Base-by-base conservation (phyloP, 2,329 filamentous ascomycete species). In the Blastomyces gilchristii region DNA sequence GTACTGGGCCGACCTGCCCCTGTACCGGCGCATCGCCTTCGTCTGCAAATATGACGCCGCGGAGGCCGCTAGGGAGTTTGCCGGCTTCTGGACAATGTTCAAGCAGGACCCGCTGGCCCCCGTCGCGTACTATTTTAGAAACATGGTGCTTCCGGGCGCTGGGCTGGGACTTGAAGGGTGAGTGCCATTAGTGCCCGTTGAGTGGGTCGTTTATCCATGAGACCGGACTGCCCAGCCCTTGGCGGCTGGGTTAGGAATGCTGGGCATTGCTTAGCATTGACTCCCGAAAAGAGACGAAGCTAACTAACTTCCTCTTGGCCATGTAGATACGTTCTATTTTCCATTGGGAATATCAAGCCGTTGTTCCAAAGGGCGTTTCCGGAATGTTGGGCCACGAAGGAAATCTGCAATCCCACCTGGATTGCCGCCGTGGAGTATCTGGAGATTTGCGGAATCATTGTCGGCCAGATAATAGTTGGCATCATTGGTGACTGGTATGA, bases 361-460 rank as follows among this genome's bases (percentile, higher is more conserved):
- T 82, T 97, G 12, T 93, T 96, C 72, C 77, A 85, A 65, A 82
- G 84, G 43, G 85, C 86, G 6, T 97, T 93, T 83, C 84, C 86
- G 0, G 69, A 78, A 3, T 97, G 93, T 80, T 97, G 93, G 93
- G 81, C 80, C 14, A 79, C 80, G 31, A 73, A 82, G 65, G 75
- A 80, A 2, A 86, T 84, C 37, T 97, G 93, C 79, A 84, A 85
- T 72, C 76, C 83, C 68, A 89, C 90, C 68, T 97, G 93, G 93
- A 78, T 93, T 45, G 83, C 88, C 65, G 85, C 90, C 52, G 86
- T 97, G 53, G 90, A 91, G 31, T 97, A 97, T 72, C 86, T 97
- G 58, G 93, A 97, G 74, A 91, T 97, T 69, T 83, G 88, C 69
- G 93, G 93, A 78, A 97, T 97, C 77, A 97, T 97, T 79, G 85